Evolutionary conservation across 257 asterid species (phyloP).

Genomic region (Solanum infundibuliforme): DNA sequence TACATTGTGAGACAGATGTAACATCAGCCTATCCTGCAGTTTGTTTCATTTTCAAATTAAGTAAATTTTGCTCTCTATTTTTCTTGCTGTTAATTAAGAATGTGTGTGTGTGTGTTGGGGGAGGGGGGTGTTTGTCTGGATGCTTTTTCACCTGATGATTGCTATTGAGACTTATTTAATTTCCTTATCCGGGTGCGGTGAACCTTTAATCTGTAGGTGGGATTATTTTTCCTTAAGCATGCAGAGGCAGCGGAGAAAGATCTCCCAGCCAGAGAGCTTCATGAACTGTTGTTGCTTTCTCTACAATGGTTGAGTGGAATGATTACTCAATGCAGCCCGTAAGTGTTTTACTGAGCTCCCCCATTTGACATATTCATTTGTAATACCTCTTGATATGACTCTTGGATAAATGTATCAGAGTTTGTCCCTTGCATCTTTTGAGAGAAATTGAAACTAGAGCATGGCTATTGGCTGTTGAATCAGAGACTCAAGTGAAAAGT

Average conservation of each 20-base stretch:
- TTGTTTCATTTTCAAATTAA: background rate
- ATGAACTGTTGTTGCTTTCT: conserved; percentile 79
- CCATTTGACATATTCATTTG: conserved; percentile 7
- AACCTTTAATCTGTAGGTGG: conserved; percentile 50
- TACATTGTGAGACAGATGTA: background rate
- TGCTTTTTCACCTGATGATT: conserved; percentile 3
- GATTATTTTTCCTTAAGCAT: conserved; percentile 85
- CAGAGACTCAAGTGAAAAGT: conserved; percentile 78
- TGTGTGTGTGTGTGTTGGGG: background rate
- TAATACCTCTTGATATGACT: background rate
- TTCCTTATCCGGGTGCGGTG: conserved; percentile 3
- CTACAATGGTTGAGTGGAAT: conserved; percentile 95
- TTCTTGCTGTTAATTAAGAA: background rate
- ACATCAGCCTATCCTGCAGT: background rate
- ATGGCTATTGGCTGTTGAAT: conserved; percentile 97
- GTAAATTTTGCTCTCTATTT: background rate
- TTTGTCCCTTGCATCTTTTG: conserved; percentile 77
- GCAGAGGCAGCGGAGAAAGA: conserved; percentile 81
- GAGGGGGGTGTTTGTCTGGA: background rate
- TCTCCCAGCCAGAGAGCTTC: conserved; percentile 86
- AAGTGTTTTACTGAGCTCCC: conserved; percentile 18
- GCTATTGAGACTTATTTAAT: background rate
- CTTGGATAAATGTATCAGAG: conserved; percentile 35
- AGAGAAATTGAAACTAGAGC: conserved; percentile 96
- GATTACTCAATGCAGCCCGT: conserved; percentile 77